Percentiles rank a stretch among this genome's conserved stretches.
phyloP scores from a whole-genome alignment of 805 yeast genomes.

The Sungouiozyma intestinalis region DNA sequence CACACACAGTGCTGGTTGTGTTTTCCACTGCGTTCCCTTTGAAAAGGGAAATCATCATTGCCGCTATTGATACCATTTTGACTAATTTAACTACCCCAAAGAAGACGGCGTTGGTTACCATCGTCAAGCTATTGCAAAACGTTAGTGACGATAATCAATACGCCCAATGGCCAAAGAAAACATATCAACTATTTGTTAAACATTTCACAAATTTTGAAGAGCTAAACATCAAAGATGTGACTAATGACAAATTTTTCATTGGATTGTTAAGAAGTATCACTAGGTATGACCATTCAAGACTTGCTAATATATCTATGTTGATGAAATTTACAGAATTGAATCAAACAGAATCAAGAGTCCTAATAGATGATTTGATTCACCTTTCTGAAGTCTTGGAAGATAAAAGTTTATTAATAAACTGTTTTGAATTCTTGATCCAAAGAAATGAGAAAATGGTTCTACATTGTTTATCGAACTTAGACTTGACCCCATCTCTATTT shows the following conservation, averaged over 20 bases:
- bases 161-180: conserved; percentile 32
- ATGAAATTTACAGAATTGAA: conserved; percentile 28
- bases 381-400: conserved; percentile 31
- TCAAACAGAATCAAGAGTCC: conserved; percentile 29
- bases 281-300: conserved; percentile 33
- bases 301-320: conserved; percentile 28
- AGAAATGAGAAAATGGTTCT: conserved; percentile 32
- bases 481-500: conserved; percentile 34
- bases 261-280: conserved; percentile 35
- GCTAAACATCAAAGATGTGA: conserved; percentile 17
- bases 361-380: conserved; percentile 31
- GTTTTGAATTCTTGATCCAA: conserved; percentile 32
- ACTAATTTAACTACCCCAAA: conserved; percentile 33
- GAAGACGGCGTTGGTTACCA: conserved; percentile 37
- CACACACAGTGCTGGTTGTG: conserved; percentile 74
- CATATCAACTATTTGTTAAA: conserved; percentile 28
- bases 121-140: conserved; percentile 41
- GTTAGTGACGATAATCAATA: conserved; percentile 32
- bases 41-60: conserved; percentile 40
- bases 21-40: conserved; percentile 64
- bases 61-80: conserved; percentile 51
- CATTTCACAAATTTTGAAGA: conserved; percentile 14
- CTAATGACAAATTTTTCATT: conserved; percentile 33
- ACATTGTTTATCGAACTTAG: conserved; percentile 29
- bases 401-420: conserved; percentile 29